These are phyloP conservation scores for Orbilia ellipsospora DNA, from an alignment of 2,329 filamentous ascomycete species.

Conservation along the genomic window DNA sequence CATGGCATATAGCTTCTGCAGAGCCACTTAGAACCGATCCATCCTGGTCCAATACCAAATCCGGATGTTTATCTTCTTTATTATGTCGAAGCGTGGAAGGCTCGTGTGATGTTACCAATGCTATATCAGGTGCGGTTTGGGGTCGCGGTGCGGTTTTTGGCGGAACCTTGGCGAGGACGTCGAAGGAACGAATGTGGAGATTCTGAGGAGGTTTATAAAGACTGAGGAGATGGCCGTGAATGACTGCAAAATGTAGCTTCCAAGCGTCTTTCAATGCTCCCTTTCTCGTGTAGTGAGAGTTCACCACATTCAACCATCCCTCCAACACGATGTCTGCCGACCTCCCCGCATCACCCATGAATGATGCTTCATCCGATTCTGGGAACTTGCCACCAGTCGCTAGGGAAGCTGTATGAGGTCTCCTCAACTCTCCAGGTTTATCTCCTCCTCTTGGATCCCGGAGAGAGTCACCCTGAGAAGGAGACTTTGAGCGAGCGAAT, in stretches of 20 bases:
- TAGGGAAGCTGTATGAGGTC: constrained; percentile 44
- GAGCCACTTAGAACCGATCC: constrained; percentile 57
- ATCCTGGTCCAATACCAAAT: constrained; percentile 57
- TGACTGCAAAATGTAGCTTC: constrained; percentile 59
- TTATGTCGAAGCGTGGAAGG: constrained; percentile 58
- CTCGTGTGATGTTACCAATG: constrained; percentile 37
- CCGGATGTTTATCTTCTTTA: constrained; percentile 58
- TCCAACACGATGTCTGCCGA: constrained; percentile 55
- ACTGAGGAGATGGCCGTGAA: constrained; percentile 57
- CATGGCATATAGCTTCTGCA: constrained; percentile 59
- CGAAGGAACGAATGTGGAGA: constrained; percentile 59
- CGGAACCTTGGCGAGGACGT: constrained; percentile 56
- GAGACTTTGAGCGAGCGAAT: constrained; percentile 59
- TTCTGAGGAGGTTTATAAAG: constrained; percentile 59
- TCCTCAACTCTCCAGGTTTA: constrained; percentile 24
- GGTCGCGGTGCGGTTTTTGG: constrained; percentile 55
- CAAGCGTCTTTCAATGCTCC: constrained; percentile 58
- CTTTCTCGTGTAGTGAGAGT: constrained; percentile 59
- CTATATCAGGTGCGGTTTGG: constrained; percentile 59
- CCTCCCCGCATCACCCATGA: constrained; percentile 44
- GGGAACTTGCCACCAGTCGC: constrained; percentile 40
- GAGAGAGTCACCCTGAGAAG: constrained; percentile 57
- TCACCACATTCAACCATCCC: constrained; percentile 59
- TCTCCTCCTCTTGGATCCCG: constrained; percentile 41
- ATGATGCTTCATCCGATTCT: constrained; percentile 43